These are phyloP conservation scores for Chenopodium album DNA, from an alignment of 148 eudicot species.

Conservation along the genomic window DNA sequence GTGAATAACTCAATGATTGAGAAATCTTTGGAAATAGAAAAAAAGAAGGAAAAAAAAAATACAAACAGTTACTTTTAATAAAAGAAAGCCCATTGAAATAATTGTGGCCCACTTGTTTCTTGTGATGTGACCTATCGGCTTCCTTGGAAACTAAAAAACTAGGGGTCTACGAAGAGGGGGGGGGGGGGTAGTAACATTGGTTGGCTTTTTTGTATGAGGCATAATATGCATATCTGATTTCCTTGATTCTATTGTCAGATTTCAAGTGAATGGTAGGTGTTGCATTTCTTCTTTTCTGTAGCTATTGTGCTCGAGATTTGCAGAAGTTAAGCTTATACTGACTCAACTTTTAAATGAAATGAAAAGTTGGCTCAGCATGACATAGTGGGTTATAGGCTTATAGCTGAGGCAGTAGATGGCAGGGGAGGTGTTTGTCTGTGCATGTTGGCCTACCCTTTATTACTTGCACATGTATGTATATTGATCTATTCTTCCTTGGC, in stretches of 20 bases:
- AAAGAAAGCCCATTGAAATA: too few relatives aligned
- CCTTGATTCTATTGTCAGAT: not conserved
- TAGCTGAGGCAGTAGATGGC: too few relatives aligned
- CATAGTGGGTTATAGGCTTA: not conserved
- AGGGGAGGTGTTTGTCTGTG: not conserved
- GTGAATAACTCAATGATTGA: too few relatives aligned
- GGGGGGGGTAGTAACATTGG: too few relatives aligned
- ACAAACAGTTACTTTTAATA: too few relatives aligned
- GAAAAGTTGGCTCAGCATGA: not conserved
- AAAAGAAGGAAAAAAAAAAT: too few relatives aligned
- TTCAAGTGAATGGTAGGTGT: not conserved
- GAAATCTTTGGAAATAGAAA: too few relatives aligned
- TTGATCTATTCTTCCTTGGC: not conserved
- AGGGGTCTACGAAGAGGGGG: too few relatives aligned
- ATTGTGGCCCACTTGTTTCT: too few relatives aligned
- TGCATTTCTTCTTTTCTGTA: not conserved
- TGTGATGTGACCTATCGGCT: too few relatives aligned
- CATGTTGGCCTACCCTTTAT: not conserved
- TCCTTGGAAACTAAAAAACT: too few relatives aligned
- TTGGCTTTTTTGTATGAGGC: not conserved
- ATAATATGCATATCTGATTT: not conserved
- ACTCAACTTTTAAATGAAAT: not conserved
- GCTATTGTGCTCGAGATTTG: not conserved
- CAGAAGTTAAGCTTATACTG: not conserved
- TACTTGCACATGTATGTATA: not conserved